Percentiles rank a stretch among this genome's conserved stretches.
Evolutionary conservation across 257 asterid genomes (phyloP).

Genomic region (Capsicum pubescens): DNA sequence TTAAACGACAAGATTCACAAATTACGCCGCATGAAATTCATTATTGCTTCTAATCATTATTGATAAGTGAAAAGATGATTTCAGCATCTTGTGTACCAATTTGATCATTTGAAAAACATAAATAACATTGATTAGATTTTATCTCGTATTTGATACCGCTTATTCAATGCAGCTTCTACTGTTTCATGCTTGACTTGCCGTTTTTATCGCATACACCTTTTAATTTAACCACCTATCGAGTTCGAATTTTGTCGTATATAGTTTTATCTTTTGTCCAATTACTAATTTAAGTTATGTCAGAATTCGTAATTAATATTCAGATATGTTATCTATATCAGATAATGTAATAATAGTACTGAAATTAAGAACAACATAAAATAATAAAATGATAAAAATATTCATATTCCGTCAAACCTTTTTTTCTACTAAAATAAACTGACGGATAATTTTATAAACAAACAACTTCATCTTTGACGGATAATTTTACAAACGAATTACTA

Average conservation of each 20-base stretch:
- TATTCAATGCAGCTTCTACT: neutral
- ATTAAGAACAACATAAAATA: neutral
- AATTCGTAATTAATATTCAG: neutral
- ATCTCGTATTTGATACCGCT: neutral
- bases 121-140: neutral
- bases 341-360: neutral
- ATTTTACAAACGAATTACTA: neutral
- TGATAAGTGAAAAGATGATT: too few relatives aligned
- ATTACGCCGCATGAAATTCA: too few relatives aligned
- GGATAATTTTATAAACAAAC: neutral
- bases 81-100: neutral
- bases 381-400: neutral
- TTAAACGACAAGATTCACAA: neutral
- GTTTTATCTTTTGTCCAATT: neutral
- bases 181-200: neutral
- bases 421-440: neutral
- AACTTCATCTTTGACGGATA: neutral
- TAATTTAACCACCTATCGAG: neutral
- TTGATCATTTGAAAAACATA: neutral
- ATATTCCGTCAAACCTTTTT: neutral
- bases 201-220: neutral
- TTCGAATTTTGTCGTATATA: neutral
- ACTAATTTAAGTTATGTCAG: neutral
- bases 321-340: neutral
- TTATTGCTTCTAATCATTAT: too few relatives aligned